Evolutionary conservation across 768 basidiomycete genomes (phyloP).

Genomic region (Xerocomellus dryophilus): DNA sequence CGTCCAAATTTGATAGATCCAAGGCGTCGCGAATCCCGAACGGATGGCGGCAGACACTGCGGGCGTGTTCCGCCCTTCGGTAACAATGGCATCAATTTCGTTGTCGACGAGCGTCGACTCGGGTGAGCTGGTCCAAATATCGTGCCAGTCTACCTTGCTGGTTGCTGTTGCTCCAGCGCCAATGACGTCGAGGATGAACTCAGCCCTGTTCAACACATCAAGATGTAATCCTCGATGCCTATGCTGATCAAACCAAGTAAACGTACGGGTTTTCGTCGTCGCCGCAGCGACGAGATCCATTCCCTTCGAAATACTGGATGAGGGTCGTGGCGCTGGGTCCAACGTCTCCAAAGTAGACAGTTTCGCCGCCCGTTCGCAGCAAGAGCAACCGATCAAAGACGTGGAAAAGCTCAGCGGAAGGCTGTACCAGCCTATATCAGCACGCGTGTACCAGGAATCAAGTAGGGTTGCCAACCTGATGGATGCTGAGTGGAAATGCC

Average conservation of each 20-base stretch:
- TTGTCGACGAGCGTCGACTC: conserved; percentile 38
- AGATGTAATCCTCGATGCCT: conserved; percentile 43
- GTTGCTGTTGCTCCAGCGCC: conserved; percentile 68
- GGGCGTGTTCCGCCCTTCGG: conserved; percentile 43
- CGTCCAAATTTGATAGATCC: conserved; percentile 46
- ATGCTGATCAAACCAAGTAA: conserved; percentile 32
- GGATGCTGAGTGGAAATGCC: conserved; percentile 34
- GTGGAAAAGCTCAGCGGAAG: conserved; percentile 82
- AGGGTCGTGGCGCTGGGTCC: conserved; percentile 59
- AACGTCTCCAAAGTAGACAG: conserved; percentile 66
- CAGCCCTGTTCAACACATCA: conserved; percentile 41
- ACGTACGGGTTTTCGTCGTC: conserved; percentile 63
- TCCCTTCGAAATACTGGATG: conserved; percentile 72
- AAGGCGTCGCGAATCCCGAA: conserved; percentile 52
- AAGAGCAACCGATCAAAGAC: conserved; percentile 77
- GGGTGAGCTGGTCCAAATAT: conserved; percentile 53
- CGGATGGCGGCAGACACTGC: conserved; percentile 37
- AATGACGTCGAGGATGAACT: conserved; percentile 68
- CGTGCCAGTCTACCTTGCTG: conserved; percentile 55
- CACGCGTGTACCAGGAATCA: not conserved
- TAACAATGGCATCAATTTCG: conserved; percentile 47
- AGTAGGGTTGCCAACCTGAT: conserved; percentile 27
- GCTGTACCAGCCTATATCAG: conserved; percentile 36
- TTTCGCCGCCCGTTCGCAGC: conserved; percentile 71
- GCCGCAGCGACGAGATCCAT: conserved; percentile 62